Base-by-base conservation (phyloP, 2,329 filamentous ascomycete genomes). In the Xenosphaeropsis pyriputrescens region DNA sequence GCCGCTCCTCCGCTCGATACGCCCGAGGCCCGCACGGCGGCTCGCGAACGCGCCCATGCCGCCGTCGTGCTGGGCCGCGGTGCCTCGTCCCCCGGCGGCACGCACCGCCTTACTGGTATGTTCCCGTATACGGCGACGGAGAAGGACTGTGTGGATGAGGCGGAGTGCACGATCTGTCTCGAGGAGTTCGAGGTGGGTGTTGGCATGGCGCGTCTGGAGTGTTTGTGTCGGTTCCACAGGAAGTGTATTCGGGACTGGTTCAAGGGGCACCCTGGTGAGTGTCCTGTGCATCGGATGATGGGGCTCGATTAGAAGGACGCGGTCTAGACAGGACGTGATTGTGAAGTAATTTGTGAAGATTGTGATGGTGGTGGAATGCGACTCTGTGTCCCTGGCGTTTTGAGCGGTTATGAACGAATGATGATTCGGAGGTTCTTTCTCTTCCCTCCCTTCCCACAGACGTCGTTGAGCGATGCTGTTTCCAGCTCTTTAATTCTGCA, bases 141-240 rank as follows among this genome's bases (percentile, higher is more conserved):
- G 49, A 80, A 79, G 57, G 75, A 80, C 52, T 78, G 73, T 46
- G 66, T 76, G n/a, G 71, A 77, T 45, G 70, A 72, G 41, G 75
- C 72, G 3, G 75, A 80, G 55, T 79, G 75, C 50, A 78, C 72
- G 5, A 79, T 80, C 36, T 80, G 75, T 46, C 60, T 80, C 2
- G 75, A 79, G 47, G 75, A 79, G 51, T 78, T 77, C 43, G 66
- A 72, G 41, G 71, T 69, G 0, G 74, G 74, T 2, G 65, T 70
- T 18, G 56, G 64, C 18, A 79, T 80, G 75, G 75, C 70, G n/a
- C 61, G 75, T 32, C 56, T 80, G 35, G 75, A 79, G 55, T 80
- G 75, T 47, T 62, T 80, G 18, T 80, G 75, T 50, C 65, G 73
- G 14, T 80, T 79, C 48, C 75, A 80, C 49, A 56, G 64, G 33